Evolutionary conservation across 1,139 yeast species (phyloP), one percentile per base, ranked within the genome.

Genomic region (Saccharomyces pastorianus): DNA sequence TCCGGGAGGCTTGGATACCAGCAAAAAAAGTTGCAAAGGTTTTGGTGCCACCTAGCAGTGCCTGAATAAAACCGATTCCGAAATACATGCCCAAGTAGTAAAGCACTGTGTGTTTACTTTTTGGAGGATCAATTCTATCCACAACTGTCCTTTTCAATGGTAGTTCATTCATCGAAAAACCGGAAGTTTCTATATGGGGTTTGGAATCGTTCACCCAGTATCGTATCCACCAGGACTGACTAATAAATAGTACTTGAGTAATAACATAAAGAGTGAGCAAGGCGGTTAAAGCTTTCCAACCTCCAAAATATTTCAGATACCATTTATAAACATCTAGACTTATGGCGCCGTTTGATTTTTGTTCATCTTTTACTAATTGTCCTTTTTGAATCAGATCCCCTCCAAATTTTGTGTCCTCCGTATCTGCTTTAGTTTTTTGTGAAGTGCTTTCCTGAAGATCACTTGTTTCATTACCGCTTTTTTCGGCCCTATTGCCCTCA

Each of bases 221-320:
- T 69, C 85, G 78, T 61, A 86, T 78, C 95, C 95, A 87, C 84
- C 85, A 85, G 6, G 89, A 79, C 69, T 85, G 90, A 28, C 72
- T 64, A 65, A 86, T 80, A 59, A 77, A 78, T 23, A 79, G 69
- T 46, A 71, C 68, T 62, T 87, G 89, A 27, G 83, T 77, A 29
- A 72, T 56, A 31, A 76, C 56, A 59, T 82, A 82, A 7, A 79
- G 65, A 6, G 67, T 42, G 17, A 79, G 54, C 50, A 84, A 69
- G n/a, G 73, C 51, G 4, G 68, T 25, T 81, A 88, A 78, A 55
- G 78, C 77, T 41, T 69, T 59, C 44, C 59, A 49, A n/a, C 74
- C 71, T 57, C 96, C 96, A 71, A 20, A 20, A 20, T 20, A 20
- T 20, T 20, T 20, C 23, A 20, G 23, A 20, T 20, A 20, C 23